Conservation (phyloP, 2,329 filamentous ascomycete genomes). For the Fulvia fulva region DNA sequence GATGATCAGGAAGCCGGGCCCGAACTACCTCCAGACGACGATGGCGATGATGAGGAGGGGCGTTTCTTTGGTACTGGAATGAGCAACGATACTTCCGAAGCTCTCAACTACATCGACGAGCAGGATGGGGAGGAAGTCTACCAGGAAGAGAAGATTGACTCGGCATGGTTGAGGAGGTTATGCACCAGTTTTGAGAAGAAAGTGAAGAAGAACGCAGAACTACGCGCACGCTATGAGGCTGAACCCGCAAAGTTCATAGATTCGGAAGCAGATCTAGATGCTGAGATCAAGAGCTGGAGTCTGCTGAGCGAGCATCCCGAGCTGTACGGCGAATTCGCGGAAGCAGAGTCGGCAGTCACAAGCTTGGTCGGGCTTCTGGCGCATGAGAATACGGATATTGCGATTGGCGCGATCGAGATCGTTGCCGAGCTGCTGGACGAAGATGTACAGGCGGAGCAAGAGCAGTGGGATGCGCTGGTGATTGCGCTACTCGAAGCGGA, state of each 20-base stretch:
- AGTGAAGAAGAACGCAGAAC: conserved; percentile 84
- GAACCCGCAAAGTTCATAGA: conserved; percentile 79
- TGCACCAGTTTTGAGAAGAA: conserved; percentile 83
- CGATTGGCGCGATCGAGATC: conserved; percentile 85
- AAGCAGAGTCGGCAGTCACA: conserved; percentile 61
- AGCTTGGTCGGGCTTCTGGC: conserved; percentile 78
- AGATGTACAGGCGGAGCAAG: conserved; percentile 75
- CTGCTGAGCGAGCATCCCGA: conserved; percentile 83
- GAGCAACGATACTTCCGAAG: conserved; percentile 71
- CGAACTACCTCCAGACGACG: conserved; percentile 41
- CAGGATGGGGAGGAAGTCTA: conserved; percentile 50
- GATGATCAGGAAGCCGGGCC: conserved; percentile 43
- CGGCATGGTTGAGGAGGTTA: conserved; percentile 75
- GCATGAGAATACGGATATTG: conserved; percentile 96
- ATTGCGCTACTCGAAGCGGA: conserved; percentile 60
- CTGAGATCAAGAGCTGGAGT: conserved; percentile 79
- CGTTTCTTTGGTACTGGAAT: conserved; percentile 95
- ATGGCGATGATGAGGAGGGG: conserved; percentile 78
- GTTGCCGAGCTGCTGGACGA: conserved; percentile 90
- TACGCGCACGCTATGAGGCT: conserved; percentile 77
- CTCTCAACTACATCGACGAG: conserved; percentile 82
- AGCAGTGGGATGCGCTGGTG: conserved; percentile 75
- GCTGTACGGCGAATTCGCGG: conserved; percentile 75
- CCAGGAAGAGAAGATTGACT: conserved; percentile 72
- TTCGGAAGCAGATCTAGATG: conserved; percentile 84